These are phyloP conservation scores for Lachancea thermotolerans DNA, from an alignment of 805 yeast species.

Conservation along the genomic window DNA sequence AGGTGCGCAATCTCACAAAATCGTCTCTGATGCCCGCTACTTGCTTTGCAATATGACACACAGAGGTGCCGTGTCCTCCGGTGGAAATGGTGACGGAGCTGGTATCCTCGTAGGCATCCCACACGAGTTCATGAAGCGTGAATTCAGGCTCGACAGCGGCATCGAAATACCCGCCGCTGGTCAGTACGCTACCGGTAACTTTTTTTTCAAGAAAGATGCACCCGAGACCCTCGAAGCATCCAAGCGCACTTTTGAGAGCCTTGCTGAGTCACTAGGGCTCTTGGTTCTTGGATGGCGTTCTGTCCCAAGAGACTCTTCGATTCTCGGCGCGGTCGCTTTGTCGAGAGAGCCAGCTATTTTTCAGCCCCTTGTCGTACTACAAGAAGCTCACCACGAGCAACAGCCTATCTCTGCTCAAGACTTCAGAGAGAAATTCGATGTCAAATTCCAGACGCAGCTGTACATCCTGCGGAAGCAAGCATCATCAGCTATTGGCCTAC, in stretches of 20 bases:
- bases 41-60: constrained; percentile 96
- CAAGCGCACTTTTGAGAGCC: constrained; percentile 67
- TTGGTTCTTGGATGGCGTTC: constrained; percentile 89
- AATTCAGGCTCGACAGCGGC: constrained; percentile 65
- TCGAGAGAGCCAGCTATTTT: constrained; percentile 86
- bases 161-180: constrained; percentile 69
- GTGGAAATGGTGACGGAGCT: constrained; percentile 99
- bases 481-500: constrained; percentile 84
- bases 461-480: constrained; percentile 85
- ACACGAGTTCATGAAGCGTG: constrained; percentile 78
- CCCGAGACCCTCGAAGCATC: constrained; percentile 62
- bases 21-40: constrained; percentile 82
- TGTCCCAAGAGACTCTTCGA: constrained; percentile 91
- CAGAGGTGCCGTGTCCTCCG: constrained; percentile 95
- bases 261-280: constrained; percentile 71
- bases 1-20: constrained; percentile 81
- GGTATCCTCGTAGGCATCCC: constrained; percentile 93
- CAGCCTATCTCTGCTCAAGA: constrained; percentile 38
- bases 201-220: constrained; percentile 83
- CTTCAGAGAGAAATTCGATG: constrained; percentile 49
- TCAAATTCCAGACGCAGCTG: constrained; percentile 72
- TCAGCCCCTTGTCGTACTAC: constrained; percentile 86
- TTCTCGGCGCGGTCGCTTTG: constrained; percentile 89
- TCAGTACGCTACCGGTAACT: constrained; percentile 91
- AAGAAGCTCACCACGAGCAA: constrained; percentile 36